Evolutionary conservation across 495 filamentous ascomycete genomes (phyloP), one percentile per base, ranked within the genome.

Genomic region (Lophiotrema nucula): DNA sequence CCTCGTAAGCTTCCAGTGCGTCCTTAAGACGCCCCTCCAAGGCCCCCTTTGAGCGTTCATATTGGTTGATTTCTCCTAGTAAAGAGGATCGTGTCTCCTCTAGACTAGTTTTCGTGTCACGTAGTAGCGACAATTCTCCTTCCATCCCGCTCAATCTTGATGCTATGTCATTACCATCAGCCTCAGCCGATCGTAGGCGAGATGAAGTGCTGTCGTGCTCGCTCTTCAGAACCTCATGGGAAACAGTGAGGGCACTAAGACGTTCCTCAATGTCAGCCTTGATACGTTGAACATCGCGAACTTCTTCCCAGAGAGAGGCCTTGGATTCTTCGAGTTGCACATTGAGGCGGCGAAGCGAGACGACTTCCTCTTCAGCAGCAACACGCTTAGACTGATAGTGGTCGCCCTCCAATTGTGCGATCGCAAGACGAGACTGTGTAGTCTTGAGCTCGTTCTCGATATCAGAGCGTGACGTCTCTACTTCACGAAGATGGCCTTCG

Each of bases 251-350:
- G 3, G 24, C 21, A 11, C 10, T 23, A 2, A 59, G 26, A 3
- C 22, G 38, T 19, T 46, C n/a, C 25, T 59, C 47, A 27, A 47
- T 19, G 4, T 53, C 24, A 23, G 45, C 21, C 12, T 23, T 47
- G 18, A 18, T 11, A 11, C 45, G 45, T 21, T 28, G 18, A 8
- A 43, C 24, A 23, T 47, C 4, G 45, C 8, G 19, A 23, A 15
- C 24, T 26, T 47, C 45, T 11, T 43, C 13, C 13, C 13, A 13
- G 10, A 43, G 46, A 26, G 39, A 10, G 10, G 19, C 8, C 19
- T 35, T 35, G 15, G 39, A 43, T 16, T 43, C 10, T 16, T 43
- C 39, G 6, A 43, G 39, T 43, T 35, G 31, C 31, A 35, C 31
- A 8, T 22, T 8, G 23, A 26, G 23, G 8, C 18, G 8, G 11